phyloP scores from a whole-genome alignment of 2,329 filamentous ascomycete genomes.

The Corinectria fuckeliana region DNA sequence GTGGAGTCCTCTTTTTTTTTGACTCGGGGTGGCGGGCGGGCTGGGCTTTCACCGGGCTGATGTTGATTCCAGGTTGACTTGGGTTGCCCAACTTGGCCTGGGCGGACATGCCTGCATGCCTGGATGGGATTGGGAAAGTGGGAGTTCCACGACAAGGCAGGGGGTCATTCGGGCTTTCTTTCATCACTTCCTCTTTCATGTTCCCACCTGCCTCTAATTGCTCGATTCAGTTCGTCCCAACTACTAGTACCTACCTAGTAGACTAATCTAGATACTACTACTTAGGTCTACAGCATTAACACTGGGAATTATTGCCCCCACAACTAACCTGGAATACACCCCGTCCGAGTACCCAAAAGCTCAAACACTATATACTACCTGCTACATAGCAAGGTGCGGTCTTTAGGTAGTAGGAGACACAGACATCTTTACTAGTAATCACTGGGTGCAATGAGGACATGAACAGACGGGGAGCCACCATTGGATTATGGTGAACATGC shows the following conservation, averaged over 20 bases:
- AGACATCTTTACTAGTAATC: too few species aligned
- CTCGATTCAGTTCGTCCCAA: background rate
- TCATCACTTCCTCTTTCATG: too few species aligned
- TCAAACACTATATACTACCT: too few species aligned
- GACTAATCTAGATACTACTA: too few species aligned
- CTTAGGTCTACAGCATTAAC: background rate
- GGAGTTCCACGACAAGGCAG: background rate
- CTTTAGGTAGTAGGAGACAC: too few species aligned
- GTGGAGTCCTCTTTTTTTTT: conserved; percentile 19
- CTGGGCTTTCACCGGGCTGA: background rate
- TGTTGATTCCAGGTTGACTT: background rate
- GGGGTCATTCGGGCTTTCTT: too few species aligned
- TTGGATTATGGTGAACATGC: background rate
- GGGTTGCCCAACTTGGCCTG: background rate
- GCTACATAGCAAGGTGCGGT: too few species aligned
- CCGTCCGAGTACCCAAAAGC: too few species aligned
- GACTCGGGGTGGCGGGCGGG: background rate
- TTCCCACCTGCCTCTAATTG: background rate
- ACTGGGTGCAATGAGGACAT: background rate
- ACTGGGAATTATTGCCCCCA: background rate
- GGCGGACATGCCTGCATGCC: too few species aligned
- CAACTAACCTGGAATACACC: background rate
- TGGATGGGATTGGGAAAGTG: background rate
- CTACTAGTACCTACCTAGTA: too few species aligned
- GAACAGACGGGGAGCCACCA: background rate